Percentiles rank a stretch among this genome's conserved stretches.
Evolutionary conservation across 768 basidiomycete genomes (phyloP).

Genomic region (Russula olivacea): DNA sequence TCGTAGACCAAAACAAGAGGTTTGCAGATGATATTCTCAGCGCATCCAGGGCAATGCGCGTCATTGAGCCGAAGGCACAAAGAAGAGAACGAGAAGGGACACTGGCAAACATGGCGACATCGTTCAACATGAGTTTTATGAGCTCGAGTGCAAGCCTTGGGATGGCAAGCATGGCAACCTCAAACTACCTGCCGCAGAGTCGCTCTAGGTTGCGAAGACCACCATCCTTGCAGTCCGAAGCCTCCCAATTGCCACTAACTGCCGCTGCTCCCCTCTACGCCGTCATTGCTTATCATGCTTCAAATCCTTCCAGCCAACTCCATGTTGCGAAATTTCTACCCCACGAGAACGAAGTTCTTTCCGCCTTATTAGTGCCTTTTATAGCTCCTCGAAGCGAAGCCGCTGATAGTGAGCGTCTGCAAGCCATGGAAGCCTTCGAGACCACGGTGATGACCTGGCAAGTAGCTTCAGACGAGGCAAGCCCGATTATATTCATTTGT

Average conservation of each 20-base stretch:
- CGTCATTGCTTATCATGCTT: conserved; percentile 40
- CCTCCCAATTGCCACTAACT: conserved; percentile 35
- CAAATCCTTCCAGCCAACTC: conserved; percentile 27
- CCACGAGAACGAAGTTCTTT: conserved; percentile 52
- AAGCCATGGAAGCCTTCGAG: conserved; percentile 59
- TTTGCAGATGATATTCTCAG: conserved; percentile 52
- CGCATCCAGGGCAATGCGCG: conserved; percentile 50
- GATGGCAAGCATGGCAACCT: conserved; percentile 25
- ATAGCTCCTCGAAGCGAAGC: conserved; percentile 34
- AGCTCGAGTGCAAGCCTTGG: conserved; percentile 33
- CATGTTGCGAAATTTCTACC: conserved; percentile 40
- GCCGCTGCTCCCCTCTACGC: conserved; percentile 34
- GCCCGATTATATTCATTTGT: background rate
- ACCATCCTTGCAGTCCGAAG: conserved; percentile 38
- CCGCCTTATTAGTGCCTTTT: conserved; percentile 54
- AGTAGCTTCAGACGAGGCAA: conserved; percentile 48
- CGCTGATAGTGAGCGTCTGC: conserved; percentile 47
- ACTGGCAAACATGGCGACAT: conserved; percentile 8
- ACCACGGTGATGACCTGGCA: conserved; percentile 52
- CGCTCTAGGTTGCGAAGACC: conserved; percentile 37
- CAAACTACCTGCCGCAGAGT: conserved; percentile 16
- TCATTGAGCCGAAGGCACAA: conserved; percentile 37
- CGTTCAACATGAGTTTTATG: conserved; percentile 34
- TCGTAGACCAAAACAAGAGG: conserved; percentile 43
- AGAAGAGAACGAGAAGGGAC: conserved; percentile 31